phyloP scores from a whole-genome alignment of 1,139 yeast species.

The Candida tunisiensis region DNA sequence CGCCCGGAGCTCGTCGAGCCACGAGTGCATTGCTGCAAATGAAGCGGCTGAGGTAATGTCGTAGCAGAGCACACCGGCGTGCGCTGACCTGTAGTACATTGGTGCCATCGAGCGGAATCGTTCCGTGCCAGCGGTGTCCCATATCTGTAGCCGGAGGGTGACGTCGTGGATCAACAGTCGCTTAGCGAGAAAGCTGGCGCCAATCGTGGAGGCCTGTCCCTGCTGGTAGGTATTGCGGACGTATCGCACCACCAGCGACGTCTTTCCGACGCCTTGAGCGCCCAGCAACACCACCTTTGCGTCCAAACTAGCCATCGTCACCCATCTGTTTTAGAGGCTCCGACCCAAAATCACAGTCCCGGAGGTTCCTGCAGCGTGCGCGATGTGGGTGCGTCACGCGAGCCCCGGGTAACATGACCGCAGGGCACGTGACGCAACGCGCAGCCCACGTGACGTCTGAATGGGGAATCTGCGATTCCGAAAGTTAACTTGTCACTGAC shows the following conservation, averaged over 20 bases:
- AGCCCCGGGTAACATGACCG: too few species aligned
- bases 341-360: too few species aligned
- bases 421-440: too few species aligned
- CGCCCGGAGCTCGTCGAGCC: slow-evolving; percentile 95
- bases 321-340: too few species aligned
- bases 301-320: slow-evolving; percentile 38
- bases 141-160: slow-evolving; percentile 88
- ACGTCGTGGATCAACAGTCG: slow-evolving; percentile 82
- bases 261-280: slow-evolving; percentile 97
- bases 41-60: slow-evolving; percentile 94
- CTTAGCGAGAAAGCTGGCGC: slow-evolving; percentile 94
- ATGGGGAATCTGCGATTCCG: too few species aligned
- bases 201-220: slow-evolving; percentile 93
- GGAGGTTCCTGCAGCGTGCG: too few species aligned
- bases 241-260: slow-evolving; percentile 81
- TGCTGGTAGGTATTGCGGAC: slow-evolving; percentile 95
- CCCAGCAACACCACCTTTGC: slow-evolving; percentile 84
- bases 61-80: slow-evolving; percentile 90
- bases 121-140: slow-evolving; percentile 99
- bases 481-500: too few species aligned
- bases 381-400: too few species aligned
- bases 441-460: too few species aligned
- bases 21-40: slow-evolving; percentile 93
- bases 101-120: slow-evolving; percentile 94
- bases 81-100: slow-evolving; percentile 97